Evolutionary conservation across 441 rosid species (phyloP).

Genomic region (Isatis lusitanica): DNA sequence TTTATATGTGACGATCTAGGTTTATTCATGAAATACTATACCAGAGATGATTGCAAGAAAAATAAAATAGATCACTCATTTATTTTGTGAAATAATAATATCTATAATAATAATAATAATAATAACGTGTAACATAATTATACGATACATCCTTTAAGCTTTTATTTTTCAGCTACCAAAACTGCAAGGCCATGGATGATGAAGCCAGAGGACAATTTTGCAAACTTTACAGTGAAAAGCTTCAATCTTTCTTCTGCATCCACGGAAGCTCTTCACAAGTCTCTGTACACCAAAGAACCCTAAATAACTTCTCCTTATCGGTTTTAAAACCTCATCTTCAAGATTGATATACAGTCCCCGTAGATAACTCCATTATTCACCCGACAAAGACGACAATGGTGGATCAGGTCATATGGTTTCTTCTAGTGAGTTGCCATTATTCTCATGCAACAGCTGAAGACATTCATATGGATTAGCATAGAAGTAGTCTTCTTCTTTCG

Average conservation of each 20-base stretch:
- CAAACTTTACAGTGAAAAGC: slow-evolving; percentile 12
- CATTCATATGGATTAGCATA: slow-evolving; percentile 91
- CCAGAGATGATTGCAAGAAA: not conserved
- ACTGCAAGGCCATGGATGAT: slow-evolving; percentile 27
- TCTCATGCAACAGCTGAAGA: slow-evolving; percentile 50
- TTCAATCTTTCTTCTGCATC: slow-evolving; percentile 24
- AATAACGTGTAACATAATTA: slow-evolving; percentile 20
- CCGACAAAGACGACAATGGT: not conserved
- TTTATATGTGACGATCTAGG: too few relatives aligned
- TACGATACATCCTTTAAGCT: not conserved
- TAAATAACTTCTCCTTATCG: slow-evolving; percentile 19
- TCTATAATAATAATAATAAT: not conserved
- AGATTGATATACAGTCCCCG: slow-evolving; percentile 8
- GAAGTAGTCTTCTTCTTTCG: slow-evolving; percentile 91
- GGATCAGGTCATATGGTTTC: slow-evolving; percentile 20
- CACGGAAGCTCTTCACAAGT: slow-evolving; percentile 15
- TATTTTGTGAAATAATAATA: slow-evolving; percentile 1
- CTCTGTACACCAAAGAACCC: slow-evolving; percentile 34
- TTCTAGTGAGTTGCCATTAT: slow-evolving; percentile 16
- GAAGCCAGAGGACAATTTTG: slow-evolving; percentile 7
- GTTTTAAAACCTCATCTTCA: slow-evolving; percentile 2
- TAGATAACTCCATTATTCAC: slow-evolving; percentile 12
- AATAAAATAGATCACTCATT: not conserved
- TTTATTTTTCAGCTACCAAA: slow-evolving; percentile 26
- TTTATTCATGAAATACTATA: too few relatives aligned